Evolutionary conservation across 495 filamentous ascomycete genomes (phyloP), one percentile per base, ranked within the genome.

Genomic region (Penicillium herquei): DNA sequence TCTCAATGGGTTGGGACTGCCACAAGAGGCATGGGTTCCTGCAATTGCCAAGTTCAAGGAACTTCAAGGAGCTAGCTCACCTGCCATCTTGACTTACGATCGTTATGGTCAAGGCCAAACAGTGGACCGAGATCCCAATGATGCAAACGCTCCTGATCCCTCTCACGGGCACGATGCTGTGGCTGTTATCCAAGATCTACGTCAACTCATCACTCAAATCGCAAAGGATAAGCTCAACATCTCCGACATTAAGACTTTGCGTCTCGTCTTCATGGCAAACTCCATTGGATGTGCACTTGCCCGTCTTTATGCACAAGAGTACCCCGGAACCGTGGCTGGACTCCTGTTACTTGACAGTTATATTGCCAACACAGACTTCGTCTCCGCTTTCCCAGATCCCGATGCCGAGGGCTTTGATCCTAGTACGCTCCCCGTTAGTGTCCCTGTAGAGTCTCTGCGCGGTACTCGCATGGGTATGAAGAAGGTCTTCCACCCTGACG

Each of bases 31-130:
- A 31, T 87, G 84, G 84, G 37, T 60, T 6, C 68, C 71, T 0
- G 58, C 76, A 10, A 77, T 87, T 43, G 31, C 64, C 3, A 55
- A 68, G n/a, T 61, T 85, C 46, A 60, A 77, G 49, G 51, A 57
- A 41, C 50, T 68, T 16, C 54, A 59, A 14, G 59, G 54, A 12
- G 7, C 17, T 49, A 62, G 56, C 8, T 65, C 62, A 17, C 80
- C 82, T 8, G 64, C 76, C 7, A 70, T 86, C 30, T 75, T 88
- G 3, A 76, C 76, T 43, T 87, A 87, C 59, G 85, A 88, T 68
- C 82, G 85, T 39, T 86, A 76, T 59, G 84, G 85, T 31, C 84
- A 87, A 63, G 84, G 84, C 5, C 60, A 75, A 45, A 83, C 82
- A 2, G 70, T 64, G 14, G 76, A 79, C 48, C 71, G 67, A 3